A percentile compares a stretch with the other conserved stretches of the same genome.
These are phyloP conservation scores for Shiraia sp. DNA, from an alignment of 2,329 filamentous ascomycete genomes.

Conservation along the genomic window DNA sequence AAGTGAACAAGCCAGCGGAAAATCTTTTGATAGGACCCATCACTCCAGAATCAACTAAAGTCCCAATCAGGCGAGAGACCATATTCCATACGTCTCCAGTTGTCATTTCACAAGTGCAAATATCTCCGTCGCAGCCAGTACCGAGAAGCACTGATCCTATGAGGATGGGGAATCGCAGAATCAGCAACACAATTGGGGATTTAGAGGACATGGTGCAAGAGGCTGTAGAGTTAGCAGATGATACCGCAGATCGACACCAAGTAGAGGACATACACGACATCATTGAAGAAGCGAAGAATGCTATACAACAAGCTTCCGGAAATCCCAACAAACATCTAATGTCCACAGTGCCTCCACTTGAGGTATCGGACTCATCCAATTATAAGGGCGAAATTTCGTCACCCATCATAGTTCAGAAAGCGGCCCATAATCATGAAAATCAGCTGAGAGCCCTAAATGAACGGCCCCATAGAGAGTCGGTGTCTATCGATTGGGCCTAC, in stretches of 20 bases:
- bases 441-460: no score
- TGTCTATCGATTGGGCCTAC: conserved; percentile 37
- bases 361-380: conserved; percentile 12
- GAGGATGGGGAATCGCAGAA: conserved; percentile 14
- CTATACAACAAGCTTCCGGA: conserved; percentile 37
- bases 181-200: conserved; percentile 42
- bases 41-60: conserved; percentile 19
- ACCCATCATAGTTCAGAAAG: no score
- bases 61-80: conserved; percentile 8
- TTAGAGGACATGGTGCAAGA: conserved; percentile 51
- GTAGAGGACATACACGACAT: conserved; percentile 46
- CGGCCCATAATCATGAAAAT: no score
- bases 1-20: no score
- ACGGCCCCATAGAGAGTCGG: conserved; percentile 15
- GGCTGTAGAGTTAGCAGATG: conserved; percentile 43
- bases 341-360: conserved; percentile 24
- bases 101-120: conserved; percentile 20
- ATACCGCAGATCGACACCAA: conserved; percentile 35
- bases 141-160: conserved; percentile 26
- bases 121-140: conserved; percentile 25
- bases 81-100: conserved; percentile 11
- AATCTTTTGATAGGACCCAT: conserved; percentile 25
- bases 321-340: conserved; percentile 25
- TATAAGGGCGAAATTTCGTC: conserved; percentile 5
- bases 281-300: conserved; percentile 44